Conservation (phyloP, 257 asterid species). For the Fraxinus quadrangulata region DNA sequence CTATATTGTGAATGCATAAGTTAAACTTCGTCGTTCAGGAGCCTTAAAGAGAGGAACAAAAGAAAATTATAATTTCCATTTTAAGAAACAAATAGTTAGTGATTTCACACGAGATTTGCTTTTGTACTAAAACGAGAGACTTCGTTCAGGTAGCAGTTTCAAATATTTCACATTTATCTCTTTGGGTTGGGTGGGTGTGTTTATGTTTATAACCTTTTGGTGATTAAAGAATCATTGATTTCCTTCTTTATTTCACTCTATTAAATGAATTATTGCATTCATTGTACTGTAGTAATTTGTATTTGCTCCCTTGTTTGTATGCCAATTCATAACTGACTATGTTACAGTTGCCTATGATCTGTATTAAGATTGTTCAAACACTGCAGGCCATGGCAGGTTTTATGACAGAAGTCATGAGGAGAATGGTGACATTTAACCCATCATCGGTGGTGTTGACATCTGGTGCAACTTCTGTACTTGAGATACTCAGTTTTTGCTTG, state of each 20-base stretch:
- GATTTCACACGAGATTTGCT: not conserved
- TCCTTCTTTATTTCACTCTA: not conserved
- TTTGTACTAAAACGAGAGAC: no score
- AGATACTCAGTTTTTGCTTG: slow-evolving; percentile 81
- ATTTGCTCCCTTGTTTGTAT: not conserved
- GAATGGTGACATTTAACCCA: slow-evolving; percentile 61
- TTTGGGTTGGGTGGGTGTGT: not conserved
- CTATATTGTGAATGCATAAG: not conserved
- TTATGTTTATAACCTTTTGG: not conserved
- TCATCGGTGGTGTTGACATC: slow-evolving; percentile 66
- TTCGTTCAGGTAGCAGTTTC: not conserved
- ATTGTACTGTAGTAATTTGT: not conserved
- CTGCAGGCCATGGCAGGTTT: slow-evolving; percentile 87
- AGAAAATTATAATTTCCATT: not conserved
- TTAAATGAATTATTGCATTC: not conserved
- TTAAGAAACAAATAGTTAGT: not conserved
- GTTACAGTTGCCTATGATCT: slow-evolving; percentile 14
- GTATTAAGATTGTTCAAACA: slow-evolving; percentile 21
- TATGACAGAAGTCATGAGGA: slow-evolving; percentile 83
- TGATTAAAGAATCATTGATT: slow-evolving; percentile 9
- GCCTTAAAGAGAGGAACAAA: not conserved
- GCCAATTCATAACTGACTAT: not conserved
- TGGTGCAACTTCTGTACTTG: slow-evolving; percentile 93
- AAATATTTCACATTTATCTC: not conserved
- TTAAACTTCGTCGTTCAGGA: not conserved